A percentile compares a stretch with the other conserved stretches of the same genome.
Evolutionary conservation across 2,329 filamentous ascomycete genomes (phyloP).

Genomic region (Aspergillus unguis): DNA sequence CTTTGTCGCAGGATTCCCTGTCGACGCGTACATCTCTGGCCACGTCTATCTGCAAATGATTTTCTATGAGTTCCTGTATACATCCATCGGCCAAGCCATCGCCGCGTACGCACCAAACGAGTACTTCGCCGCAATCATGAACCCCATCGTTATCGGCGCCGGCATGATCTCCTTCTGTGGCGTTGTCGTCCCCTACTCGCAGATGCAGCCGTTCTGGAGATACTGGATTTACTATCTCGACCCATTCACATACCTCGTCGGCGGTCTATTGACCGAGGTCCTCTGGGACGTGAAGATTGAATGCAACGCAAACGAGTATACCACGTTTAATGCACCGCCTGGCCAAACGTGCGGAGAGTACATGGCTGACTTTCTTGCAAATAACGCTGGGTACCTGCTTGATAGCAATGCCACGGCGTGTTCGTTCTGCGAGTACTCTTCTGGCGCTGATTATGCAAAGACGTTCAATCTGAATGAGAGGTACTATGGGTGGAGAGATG

Average conservation of each 20-base stretch:
- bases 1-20: constrained; percentile 52
- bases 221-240: constrained; percentile 47
- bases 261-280: constrained; percentile 36
- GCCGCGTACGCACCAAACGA: constrained; percentile 61
- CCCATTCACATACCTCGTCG: constrained; percentile 44
- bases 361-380: constrained; percentile 30
- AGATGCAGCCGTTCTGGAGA: constrained; percentile 41
- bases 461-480: constrained; percentile 32
- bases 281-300: constrained; percentile 40
- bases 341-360: constrained; percentile 35
- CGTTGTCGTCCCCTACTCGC: constrained; percentile 37
- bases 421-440: constrained; percentile 31
- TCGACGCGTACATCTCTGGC: constrained; percentile 30
- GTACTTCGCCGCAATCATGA: constrained; percentile 57
- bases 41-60: constrained; percentile 42
- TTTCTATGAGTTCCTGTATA: constrained; percentile 44
- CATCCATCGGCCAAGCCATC: constrained; percentile 46
- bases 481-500: constrained; percentile 39
- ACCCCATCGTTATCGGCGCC: constrained; percentile 53
- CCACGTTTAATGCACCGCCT: constrained; percentile 25
- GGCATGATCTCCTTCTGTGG: constrained; percentile 41
- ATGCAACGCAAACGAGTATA: constrained; percentile 33
- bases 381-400: constrained; percentile 29
- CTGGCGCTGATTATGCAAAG: constrained; percentile 34
- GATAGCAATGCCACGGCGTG: constrained; percentile 29